Base-by-base conservation (phyloP, 106 monocot species). In the Acorus calamus region DNA sequence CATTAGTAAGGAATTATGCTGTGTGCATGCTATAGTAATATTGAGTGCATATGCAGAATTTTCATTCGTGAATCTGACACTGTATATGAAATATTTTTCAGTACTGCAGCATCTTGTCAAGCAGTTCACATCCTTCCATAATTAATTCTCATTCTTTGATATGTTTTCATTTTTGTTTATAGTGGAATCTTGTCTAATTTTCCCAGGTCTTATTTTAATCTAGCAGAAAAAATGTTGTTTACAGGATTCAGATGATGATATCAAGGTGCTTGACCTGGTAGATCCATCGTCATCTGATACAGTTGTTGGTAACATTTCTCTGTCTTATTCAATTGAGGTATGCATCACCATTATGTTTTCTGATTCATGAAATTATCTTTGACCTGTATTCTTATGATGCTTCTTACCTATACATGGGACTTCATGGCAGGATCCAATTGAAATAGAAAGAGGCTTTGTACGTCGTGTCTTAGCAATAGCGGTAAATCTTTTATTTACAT, bases 251-350 rank as follows among this genome's bases (percentile, higher is more conserved):
- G 78, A 79, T 14, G 71, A 76, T 44, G 65, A 76, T 52, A 7
- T 68, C 47, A 83, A 78, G 14, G 64, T 64, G 10, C 42, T 90
- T 63, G 46, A 14, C 62, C 74, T 96, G 61, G 76, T 80, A 50
- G 87, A 91, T 71, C 82, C 84, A 63, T 82, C 78, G 52, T 74
- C 87, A 46, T 67, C 85, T 5, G 64, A 53, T 63, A 75, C 47
- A 70, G 65, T 51, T 11, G 83, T 91, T 10, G 96, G 90, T n/a
- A 80, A 42, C 2, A 80, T 96, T 63, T 77, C 66, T 4, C 57
- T 96, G 61, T 76, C 74, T 12, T 96, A 84, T 69, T 75, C 70
- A 62, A 44, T 96, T 28, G 96, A 96, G 90, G 96, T 96, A 83
- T 42, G 2, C 45, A 54, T 43, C 5, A 3, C 4, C 49, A 62